Percentiles rank a stretch among this genome's conserved stretches.
Conservation (phyloP, 805 yeast species). For the Saturnispora kantuleensis region DNA sequence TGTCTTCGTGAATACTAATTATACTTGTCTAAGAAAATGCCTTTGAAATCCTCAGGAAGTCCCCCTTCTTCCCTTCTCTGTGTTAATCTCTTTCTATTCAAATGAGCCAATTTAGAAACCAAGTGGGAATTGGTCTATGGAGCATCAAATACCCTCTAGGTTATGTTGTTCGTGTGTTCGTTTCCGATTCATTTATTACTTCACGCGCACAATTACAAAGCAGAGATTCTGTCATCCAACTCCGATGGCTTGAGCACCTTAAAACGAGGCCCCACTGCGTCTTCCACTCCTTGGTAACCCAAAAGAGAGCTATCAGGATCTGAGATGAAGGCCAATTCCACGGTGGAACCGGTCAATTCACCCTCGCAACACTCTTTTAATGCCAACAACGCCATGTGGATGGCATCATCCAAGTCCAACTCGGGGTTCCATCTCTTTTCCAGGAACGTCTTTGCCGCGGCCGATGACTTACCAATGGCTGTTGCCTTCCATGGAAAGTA, state of each 20-base stretch:
- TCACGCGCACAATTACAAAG: conserved; percentile 39
- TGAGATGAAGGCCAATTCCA: conserved; percentile 84
- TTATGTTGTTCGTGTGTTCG: neutral
- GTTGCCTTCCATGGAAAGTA: conserved; percentile 99
- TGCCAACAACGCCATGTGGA: conserved; percentile 89
- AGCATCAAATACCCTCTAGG: neutral
- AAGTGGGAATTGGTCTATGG: no score
- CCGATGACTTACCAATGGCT: conserved; percentile 93
- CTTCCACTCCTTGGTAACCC: conserved; percentile 76
- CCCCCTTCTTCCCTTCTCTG: no score
- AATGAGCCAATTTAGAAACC: no score
- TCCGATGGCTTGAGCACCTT: conserved; percentile 80
- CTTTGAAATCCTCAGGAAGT: no score
- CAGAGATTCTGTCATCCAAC: conserved; percentile 90
- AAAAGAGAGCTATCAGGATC: conserved; percentile 70
- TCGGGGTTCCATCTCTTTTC: conserved; percentile 99
- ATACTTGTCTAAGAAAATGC: no score
- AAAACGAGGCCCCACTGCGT: conserved; percentile 81
- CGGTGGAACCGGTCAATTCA: conserved; percentile 93
- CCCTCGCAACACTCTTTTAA: conserved; percentile 96
- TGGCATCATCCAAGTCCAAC: conserved; percentile 94
- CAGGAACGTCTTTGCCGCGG: conserved; percentile 92
- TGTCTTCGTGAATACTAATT: no score
- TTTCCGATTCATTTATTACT: no score
- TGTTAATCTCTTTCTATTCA: no score